These are phyloP conservation scores for Fusarium sp. DNA, from an alignment of 2,329 filamentous ascomycete species.

Conservation along the genomic window DNA sequence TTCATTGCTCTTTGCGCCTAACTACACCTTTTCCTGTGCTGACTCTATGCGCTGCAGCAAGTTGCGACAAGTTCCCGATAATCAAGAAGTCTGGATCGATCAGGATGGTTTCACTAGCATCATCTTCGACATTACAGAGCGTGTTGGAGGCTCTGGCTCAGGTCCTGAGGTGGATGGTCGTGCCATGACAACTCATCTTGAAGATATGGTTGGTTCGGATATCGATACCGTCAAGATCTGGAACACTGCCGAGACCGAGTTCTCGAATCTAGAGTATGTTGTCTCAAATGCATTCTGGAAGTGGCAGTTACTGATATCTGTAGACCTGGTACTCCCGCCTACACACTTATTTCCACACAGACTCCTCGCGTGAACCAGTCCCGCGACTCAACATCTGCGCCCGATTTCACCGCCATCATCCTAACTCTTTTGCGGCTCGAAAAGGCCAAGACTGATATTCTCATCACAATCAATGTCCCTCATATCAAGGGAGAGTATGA, in stretches of 20 bases:
- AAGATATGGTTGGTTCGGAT: conserved; percentile 74
- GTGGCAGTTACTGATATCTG: conserved; percentile 14
- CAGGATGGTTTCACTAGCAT: conserved; percentile 84
- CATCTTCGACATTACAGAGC: conserved; percentile 90
- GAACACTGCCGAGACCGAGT: conserved; percentile 70
- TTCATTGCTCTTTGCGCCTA: conserved; percentile 12
- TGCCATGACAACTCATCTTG: conserved; percentile 74
- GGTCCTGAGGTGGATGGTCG: conserved; percentile 72
- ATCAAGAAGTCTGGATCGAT: conserved; percentile 94
- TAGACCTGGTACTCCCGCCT: conserved; percentile 64
- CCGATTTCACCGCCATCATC: conserved; percentile 78
- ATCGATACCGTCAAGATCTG: conserved; percentile 73
- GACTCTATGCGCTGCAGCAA: conserved; percentile 59
- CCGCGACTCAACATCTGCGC: conserved; percentile 53
- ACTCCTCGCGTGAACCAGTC: conserved; percentile 53
- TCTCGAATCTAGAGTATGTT: conserved; percentile 65
- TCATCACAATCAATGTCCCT: conserved; percentile 89
- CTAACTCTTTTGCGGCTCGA: conserved; percentile 82
- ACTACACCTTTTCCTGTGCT: conserved; percentile 6
- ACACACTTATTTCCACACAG: conserved; percentile 76
- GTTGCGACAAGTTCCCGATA: conserved; percentile 81
- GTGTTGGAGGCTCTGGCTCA: conserved; percentile 68
- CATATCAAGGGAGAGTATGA: conserved; percentile 80
- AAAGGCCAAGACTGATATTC: conserved; percentile 79
- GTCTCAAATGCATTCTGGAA: background rate